phyloP scores from a whole-genome alignment of 441 rosid species.

The Sinapis alba region DNA sequence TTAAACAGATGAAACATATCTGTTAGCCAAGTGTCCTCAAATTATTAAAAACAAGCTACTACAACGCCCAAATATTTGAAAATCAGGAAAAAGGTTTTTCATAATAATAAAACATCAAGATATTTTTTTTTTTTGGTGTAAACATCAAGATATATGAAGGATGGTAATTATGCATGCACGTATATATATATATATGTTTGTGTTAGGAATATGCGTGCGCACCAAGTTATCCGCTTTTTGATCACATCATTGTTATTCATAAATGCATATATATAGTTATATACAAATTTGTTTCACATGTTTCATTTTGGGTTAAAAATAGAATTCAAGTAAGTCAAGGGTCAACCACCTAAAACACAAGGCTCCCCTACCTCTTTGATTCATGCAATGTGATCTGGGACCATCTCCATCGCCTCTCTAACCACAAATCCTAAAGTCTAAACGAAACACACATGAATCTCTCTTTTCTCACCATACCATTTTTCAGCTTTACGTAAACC shows the following conservation, averaged over 20 bases:
- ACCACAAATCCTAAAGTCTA: constrained; percentile 33
- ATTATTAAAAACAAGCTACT: no score
- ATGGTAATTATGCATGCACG: no score
- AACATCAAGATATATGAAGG: no score
- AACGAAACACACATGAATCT: constrained; percentile 37
- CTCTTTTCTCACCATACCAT: constrained; percentile 27
- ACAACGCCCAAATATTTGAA: no score
- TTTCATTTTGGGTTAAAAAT: constrained; percentile 19
- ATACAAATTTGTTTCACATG: not conserved
- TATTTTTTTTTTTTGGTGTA: no score
- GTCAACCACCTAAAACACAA: constrained; percentile 24
- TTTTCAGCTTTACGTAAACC: constrained; percentile 14
- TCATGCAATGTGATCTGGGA: constrained; percentile 10
- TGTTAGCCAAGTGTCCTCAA: no score
- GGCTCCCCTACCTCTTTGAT: constrained; percentile 38
- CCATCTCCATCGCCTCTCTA: not conserved
- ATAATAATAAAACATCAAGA: no score
- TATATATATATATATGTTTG: no score
- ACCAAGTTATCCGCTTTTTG: constrained; percentile 27
- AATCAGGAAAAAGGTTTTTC: no score
- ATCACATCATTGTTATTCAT: constrained; percentile 19
- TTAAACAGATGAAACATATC: no score
- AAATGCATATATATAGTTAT: not conserved
- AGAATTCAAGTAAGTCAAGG: constrained; percentile 33
- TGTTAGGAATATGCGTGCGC: constrained; percentile 32